These are phyloP conservation scores for Sclerotinia nivalis DNA, from an alignment of 2,329 filamentous ascomycete genomes.

Conservation along the genomic window DNA sequence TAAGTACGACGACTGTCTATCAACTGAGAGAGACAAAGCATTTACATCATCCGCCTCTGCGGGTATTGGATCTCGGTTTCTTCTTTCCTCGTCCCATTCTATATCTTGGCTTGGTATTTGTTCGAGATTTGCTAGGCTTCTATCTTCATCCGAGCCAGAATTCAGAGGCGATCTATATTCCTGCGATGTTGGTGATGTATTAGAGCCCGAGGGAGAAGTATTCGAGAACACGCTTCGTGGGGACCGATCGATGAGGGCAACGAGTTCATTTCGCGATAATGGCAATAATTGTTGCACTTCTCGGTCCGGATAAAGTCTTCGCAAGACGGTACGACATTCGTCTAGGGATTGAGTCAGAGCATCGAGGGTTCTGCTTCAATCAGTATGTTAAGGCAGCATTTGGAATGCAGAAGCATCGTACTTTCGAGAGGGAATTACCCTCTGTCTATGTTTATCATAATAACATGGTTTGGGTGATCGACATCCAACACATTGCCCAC, in stretches of 20 bases:
- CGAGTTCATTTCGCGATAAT: conserved; percentile 60
- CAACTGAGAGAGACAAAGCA: conserved; percentile 59
- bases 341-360: conserved; percentile 64
- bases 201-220: conserved; percentile 54
- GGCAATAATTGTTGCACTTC: conserved; percentile 53
- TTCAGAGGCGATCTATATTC: conserved; percentile 52
- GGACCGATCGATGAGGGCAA: conserved; percentile 56
- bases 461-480: conserved; percentile 76
- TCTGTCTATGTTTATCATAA: conserved; percentile 77
- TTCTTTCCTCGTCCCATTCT: conserved; percentile 66
- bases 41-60: conserved; percentile 71
- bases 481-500: conserved; percentile 80
- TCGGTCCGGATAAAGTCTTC: conserved; percentile 61
- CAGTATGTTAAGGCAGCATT: conserved; percentile 29
- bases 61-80: conserved; percentile 57
- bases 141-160: conserved; percentile 50
- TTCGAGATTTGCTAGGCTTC: conserved; percentile 57
- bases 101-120: conserved; percentile 66
- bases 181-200: conserved; percentile 52
- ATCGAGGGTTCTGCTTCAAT: conserved; percentile 54
- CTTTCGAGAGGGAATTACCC: conserved; percentile 77
- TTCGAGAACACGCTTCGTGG: conserved; percentile 41
- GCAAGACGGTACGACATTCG: conserved; percentile 63
- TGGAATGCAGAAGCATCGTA: conserved; percentile 44
- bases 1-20: conserved; percentile 66